Conservation (phyloP, 768 basidiomycete species). For the Arthromyces matolae region DNA sequence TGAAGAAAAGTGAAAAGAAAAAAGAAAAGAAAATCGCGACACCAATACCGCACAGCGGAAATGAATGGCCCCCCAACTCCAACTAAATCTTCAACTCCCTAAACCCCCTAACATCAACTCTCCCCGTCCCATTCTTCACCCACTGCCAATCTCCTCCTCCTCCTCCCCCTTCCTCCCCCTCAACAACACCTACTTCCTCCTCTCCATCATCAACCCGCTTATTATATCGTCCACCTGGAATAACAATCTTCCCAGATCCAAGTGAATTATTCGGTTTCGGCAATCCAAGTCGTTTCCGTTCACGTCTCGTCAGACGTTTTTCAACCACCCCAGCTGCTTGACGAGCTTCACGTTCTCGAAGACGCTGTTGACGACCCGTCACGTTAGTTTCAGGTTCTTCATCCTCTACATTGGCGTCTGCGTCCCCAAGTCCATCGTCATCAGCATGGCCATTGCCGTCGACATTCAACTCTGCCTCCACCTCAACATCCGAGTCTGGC, state of each 20-base stretch:
- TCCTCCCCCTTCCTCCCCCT: slow-evolving; percentile 28
- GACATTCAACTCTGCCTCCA: background rate
- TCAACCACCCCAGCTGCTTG: slow-evolving; percentile 16
- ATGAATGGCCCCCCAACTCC: slow-evolving; percentile 1
- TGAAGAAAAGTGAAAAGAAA: no score
- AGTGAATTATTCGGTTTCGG: slow-evolving; percentile 43
- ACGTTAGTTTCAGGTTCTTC: background rate
- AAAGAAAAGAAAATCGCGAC: no score
- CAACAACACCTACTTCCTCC: no score
- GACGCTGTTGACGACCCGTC: background rate
- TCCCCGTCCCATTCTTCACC: slow-evolving; percentile 65
- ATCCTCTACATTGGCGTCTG: background rate
- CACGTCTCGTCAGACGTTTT: slow-evolving; percentile 56
- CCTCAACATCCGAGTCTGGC: background rate
- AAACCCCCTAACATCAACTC: slow-evolving; percentile 75
- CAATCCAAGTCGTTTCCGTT: slow-evolving; percentile 66
- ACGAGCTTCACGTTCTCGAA: background rate
- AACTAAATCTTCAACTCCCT: slow-evolving; percentile 75
- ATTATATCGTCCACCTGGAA: slow-evolving; percentile 57
- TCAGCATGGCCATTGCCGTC: slow-evolving; percentile 15
- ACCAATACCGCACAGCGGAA: no score
- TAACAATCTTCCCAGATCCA: slow-evolving; percentile 57
- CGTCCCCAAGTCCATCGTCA: slow-evolving; percentile 3
- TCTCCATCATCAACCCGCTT: slow-evolving; percentile 18
- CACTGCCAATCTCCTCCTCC: slow-evolving; percentile 39